Base-by-base conservation (phyloP, 2,329 filamentous ascomycete genomes). In the Stachybotrys chartarum region DNA sequence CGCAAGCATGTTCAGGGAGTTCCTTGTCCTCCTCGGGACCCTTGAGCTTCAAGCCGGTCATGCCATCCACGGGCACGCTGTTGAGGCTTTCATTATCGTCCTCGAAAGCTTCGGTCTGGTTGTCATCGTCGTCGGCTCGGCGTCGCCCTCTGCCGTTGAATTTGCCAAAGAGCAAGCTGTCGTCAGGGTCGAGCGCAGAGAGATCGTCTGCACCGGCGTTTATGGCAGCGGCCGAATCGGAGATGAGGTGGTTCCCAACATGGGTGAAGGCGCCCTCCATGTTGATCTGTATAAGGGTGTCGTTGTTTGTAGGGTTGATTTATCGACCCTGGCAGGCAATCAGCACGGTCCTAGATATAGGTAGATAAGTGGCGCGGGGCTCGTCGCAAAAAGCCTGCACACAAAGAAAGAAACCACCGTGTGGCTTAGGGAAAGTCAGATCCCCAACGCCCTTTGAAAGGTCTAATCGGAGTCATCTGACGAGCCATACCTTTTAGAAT, bases 201-300 rank as follows among this genome's bases (percentile, higher is more conserved):
- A 88, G 73, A 58, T 84, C 84, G 74, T 95, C 91, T 66, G 89
- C 85, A 65, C 84, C 87, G 61, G 91, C 91, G 67, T 95, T 96
- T 73, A 97, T 96, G 59, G 88, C 90, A 57, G 88, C 86, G 54
- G 87, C 88, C 53, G 88, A 91, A 74, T 92, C 88, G 66, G 88
- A 91, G 68, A 94, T 85, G 63, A 92, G 78, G 74, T 92, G 88
- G 75, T 94, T 96, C 66, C 88, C 89, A 67, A 93, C 84, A 74
- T 94, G 88, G 59, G 87, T 93, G 70, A 95, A 96, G 63, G 90
- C 88, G 70, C 87, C 88, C 78, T 94, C 90, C 90, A 94, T 93
- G 63, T 63, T 77, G 66, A 55, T 59, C 59, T 54, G 56, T 47
- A 6, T 47, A n/a, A 8, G 10, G 35, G 3, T 42, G 10, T 42